Evolutionary conservation across 1,284 basidiomycete species (phyloP).

Genomic region (Marasmius sp.): DNA sequence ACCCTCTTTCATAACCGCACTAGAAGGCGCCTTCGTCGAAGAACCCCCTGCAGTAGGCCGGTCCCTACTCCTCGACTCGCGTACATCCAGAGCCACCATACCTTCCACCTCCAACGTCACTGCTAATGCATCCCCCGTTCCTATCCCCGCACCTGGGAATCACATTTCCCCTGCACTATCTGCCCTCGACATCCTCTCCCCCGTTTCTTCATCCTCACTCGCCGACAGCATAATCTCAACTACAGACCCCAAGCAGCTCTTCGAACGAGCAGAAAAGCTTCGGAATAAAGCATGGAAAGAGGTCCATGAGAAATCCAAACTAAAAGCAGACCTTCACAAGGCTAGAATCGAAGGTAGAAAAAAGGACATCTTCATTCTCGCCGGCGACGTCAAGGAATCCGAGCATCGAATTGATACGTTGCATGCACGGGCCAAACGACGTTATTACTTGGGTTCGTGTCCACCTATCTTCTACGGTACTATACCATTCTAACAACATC

Average conservation of each 20-base stretch:
- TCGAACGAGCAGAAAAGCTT: slow-evolving; percentile 33
- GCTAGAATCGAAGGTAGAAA: slow-evolving; percentile 31
- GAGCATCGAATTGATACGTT: slow-evolving; percentile 32
- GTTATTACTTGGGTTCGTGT: slow-evolving; percentile 39
- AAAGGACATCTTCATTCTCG: slow-evolving; percentile 36
- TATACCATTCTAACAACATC: background rate
- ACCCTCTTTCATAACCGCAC: background rate
- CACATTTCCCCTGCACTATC: background rate
- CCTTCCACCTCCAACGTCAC: background rate
- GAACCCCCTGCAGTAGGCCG: background rate
- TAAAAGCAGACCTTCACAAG: slow-evolving; percentile 27
- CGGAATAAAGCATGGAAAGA: slow-evolving; percentile 37
- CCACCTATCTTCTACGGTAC: background rate
- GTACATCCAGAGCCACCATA: background rate
- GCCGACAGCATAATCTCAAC: slow-evolving; percentile 33
- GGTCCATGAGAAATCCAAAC: slow-evolving; percentile 25
- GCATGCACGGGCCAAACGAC: slow-evolving; percentile 39
- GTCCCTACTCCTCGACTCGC: background rate
- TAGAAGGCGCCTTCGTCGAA: background rate
- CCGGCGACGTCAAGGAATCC: slow-evolving; percentile 33
- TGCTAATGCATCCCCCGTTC: slow-evolving; percentile 13
- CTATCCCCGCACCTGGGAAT: slow-evolving; percentile 11
- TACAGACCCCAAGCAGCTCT: slow-evolving; percentile 27
- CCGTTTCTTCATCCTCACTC: slow-evolving; percentile 2
- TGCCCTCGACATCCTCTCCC: slow-evolving; percentile 2